Conservation (phyloP, 345 rosid species). For the Cardamine chenopodiifolia region DNA sequence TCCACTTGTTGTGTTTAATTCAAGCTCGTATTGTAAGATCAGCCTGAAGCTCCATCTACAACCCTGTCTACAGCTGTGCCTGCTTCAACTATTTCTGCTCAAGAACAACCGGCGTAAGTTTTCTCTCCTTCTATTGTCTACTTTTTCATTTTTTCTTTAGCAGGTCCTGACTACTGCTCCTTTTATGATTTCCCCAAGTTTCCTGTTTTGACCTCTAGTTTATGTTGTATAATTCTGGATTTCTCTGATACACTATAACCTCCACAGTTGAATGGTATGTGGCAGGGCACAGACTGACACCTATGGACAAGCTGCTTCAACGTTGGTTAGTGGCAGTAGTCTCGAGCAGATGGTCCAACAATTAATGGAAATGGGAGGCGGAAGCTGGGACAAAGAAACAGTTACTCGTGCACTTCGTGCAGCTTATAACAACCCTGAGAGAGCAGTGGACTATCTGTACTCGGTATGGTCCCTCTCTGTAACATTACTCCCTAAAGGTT, state of each 20-base stretch:
- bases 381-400: constrained; percentile 94
- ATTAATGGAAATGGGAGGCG: constrained; percentile 96
- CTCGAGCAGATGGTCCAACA: constrained; percentile 81
- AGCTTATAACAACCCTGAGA: constrained; percentile 96
- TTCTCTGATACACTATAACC: constrained; percentile 1
- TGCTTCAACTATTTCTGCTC: constrained; percentile 49
- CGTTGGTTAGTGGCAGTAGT: constrained; percentile 70
- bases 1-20: not conserved
- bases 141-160: not conserved
- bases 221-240: constrained; percentile 6
- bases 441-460: constrained; percentile 97
- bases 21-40: constrained; percentile 16
- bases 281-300: constrained; percentile 68
- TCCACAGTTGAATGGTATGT: constrained; percentile 31
- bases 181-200: constrained; percentile 12
- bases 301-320: constrained; percentile 88
- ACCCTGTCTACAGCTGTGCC: constrained; percentile 48
- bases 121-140: not conserved
- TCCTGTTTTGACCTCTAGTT: constrained; percentile 6
- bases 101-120: constrained; percentile 59
- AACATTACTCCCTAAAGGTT: constrained; percentile 1
- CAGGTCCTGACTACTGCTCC: not conserved
- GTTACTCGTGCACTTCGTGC: constrained; percentile 95
- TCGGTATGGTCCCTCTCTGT: constrained; percentile 54
- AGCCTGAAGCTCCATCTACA: constrained; percentile 37